Percentiles rank a stretch among this genome's conserved stretches.
Evolutionary conservation across 352 stramenopile species (phyloP).

Genomic region (Phytophthora aleatoria): DNA sequence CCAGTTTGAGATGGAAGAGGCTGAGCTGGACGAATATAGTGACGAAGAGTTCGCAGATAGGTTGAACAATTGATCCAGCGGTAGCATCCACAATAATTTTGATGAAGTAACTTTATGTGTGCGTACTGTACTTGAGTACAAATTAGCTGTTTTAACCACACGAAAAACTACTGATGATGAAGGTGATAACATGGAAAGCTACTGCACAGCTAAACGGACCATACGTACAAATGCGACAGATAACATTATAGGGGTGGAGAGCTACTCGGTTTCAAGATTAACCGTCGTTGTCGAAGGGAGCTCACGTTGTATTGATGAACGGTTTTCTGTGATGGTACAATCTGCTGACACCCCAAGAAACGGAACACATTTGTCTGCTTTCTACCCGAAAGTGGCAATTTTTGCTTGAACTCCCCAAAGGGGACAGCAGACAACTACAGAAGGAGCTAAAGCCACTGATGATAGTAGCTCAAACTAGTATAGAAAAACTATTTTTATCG

Average conservation of each 20-base stretch:
- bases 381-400: slow-evolving; percentile 63
- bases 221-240: slow-evolving; percentile 41
- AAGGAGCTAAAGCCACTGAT: not conserved
- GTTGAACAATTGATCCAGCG: slow-evolving; percentile 21
- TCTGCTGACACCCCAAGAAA: slow-evolving; percentile 81
- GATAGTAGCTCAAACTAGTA: not conserved
- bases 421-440: slow-evolving; percentile 9
- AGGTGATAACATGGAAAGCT: too few species aligned
- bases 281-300: slow-evolving; percentile 82
- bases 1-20: slow-evolving; percentile 37
- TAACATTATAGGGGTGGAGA: slow-evolving; percentile 21
- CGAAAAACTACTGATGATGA: too few species aligned
- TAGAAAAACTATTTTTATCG: slow-evolving; percentile 7
- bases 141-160: not conserved
- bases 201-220: slow-evolving; percentile 16
- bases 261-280: not conserved
- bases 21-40: slow-evolving; percentile 29
- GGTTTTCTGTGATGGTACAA: slow-evolving; percentile 67
- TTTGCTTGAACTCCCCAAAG: slow-evolving; percentile 51
- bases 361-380: slow-evolving; percentile 72
- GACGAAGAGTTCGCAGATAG: slow-evolving; percentile 31
- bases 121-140: not conserved
- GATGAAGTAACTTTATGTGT: not conserved
- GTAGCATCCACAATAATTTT: not conserved
- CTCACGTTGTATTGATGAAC: slow-evolving; percentile 75